These are phyloP conservation scores for Phlegmacium glaucopus DNA, from an alignment of 768 basidiomycete genomes.

Conservation along the genomic window DNA sequence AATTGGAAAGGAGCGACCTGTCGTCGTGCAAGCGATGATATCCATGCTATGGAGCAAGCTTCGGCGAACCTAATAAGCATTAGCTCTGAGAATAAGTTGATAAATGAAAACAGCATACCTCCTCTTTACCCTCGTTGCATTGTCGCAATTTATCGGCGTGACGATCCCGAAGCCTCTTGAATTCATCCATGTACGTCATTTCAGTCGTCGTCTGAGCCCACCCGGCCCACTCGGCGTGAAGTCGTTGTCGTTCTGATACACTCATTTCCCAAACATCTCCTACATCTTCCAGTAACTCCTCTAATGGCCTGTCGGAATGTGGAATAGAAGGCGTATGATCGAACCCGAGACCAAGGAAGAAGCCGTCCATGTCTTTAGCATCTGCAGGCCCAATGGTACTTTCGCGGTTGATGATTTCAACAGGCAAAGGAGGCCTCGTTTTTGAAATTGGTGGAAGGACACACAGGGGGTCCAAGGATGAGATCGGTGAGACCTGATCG, in stretches of 20 bases:
- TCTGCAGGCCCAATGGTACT: too few relatives aligned
- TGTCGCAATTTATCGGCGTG: constrained; percentile 31
- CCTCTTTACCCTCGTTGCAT: constrained; percentile 47
- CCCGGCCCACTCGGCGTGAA: constrained; percentile 47
- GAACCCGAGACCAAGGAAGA: constrained; percentile 25
- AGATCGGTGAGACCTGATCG: too few relatives aligned
- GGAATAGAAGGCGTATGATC: constrained; percentile 36
- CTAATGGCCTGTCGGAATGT: constrained; percentile 30
- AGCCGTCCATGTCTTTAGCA: too few relatives aligned
- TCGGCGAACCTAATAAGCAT: constrained; percentile 45
- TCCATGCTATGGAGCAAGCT: constrained; percentile 50
- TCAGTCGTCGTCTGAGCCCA: constrained; percentile 38
- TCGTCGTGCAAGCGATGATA: constrained; percentile 77
- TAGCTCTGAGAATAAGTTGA: not conserved
- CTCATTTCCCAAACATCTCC: constrained; percentile 56
- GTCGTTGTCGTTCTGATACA: constrained; percentile 37
- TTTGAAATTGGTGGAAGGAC: too few relatives aligned
- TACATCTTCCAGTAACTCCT: constrained; percentile 27
- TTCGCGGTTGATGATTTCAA: too few relatives aligned
- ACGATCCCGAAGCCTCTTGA: constrained; percentile 31
- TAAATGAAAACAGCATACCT: constrained; percentile 37
- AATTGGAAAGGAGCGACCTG: constrained; percentile 36
- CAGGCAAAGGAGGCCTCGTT: too few relatives aligned
- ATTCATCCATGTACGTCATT: constrained; percentile 34
- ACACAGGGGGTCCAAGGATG: too few relatives aligned